Evolutionary conservation across 177 flowering plant genomes (phyloP), one percentile per base, ranked within the genome.

Genomic region (Vitis hybrid): DNA sequence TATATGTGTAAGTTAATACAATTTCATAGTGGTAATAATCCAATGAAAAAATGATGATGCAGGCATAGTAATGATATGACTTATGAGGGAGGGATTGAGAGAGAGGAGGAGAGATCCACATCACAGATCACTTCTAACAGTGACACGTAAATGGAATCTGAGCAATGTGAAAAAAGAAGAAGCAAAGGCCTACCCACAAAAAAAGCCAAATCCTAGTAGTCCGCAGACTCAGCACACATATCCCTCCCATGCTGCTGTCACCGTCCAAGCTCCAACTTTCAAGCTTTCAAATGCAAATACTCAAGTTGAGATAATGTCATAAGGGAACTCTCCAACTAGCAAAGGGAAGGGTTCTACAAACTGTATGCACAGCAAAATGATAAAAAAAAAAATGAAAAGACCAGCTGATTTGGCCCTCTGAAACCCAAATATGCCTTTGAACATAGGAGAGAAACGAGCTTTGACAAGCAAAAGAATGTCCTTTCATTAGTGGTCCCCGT

Each of bases 91-190:
- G 64, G 15, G 50, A 62, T 2, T 3, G 51, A 62, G 15, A 33
- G 48, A 26, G 45, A 29, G 3, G 45, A 64, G 12, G 62, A 10
- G 68, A 71, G 56, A 53, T 18, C 21, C 11, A 51, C 59, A 72
- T 72, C 70, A 73, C 51, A 74, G 48, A 64, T 64, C 62, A 75
- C 70, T 59, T 60, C 56, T 39, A 68, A 68, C 69, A 74, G 76
- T 64, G 72, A 74, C 72, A 22, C 39, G 52, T 19, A 21, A 60
- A 60, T 75, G 77, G 77, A 75, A 75, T 75, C 77, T 70, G 51
- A 69, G 72, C 60, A 9, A 10, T 62, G 55, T 6, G 51, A 55
- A 64, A 18, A 31, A 59, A 45, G 53, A 70, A 60, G 45, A 3
- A 22, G 22, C 3, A 51, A 52, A 60, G 65, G 67, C 57, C 70